A percentile compares a stretch with the other conserved stretches of the same genome.
Conservation (phyloP, 805 yeast species). For the Hanseniaspora clermontiae region DNA sequence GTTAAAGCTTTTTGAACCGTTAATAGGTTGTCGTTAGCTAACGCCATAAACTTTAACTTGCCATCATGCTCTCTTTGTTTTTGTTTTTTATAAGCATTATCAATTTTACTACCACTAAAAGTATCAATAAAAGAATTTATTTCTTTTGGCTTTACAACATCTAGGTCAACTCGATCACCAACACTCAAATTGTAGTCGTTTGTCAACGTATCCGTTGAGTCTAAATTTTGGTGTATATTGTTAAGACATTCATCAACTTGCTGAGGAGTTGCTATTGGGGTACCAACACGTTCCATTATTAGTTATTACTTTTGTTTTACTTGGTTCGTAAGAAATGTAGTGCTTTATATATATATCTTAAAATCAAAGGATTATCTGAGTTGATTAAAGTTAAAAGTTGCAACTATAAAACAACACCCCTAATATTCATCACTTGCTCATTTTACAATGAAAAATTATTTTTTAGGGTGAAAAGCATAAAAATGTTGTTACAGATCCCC, state of each 20-base stretch:
- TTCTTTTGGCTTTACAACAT: neutral
- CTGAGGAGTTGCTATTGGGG: neutral
- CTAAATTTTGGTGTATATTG: neutral
- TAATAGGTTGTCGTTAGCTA: neutral
- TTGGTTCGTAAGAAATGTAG: no score
- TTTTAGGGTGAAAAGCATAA: no score
- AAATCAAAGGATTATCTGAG: no score
- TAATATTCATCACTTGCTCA: no score
- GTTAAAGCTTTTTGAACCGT: neutral
- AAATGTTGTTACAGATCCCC: no score
- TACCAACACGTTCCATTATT: neutral
- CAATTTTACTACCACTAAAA: neutral
- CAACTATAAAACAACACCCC: no score
- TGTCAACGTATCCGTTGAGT: neutral
- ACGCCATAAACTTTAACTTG: neutral
- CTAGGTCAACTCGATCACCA: neutral
- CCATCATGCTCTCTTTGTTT: neutral
- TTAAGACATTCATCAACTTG: neutral
- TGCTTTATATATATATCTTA: no score
- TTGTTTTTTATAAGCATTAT: neutral
- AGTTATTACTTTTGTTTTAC: no score
- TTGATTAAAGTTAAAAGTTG: no score
- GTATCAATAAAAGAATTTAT: neutral
- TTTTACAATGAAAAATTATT: no score
- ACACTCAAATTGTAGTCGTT: neutral